Conservation (phyloP, 805 yeast genomes). For the Metschnikowia lochheadii region DNA sequence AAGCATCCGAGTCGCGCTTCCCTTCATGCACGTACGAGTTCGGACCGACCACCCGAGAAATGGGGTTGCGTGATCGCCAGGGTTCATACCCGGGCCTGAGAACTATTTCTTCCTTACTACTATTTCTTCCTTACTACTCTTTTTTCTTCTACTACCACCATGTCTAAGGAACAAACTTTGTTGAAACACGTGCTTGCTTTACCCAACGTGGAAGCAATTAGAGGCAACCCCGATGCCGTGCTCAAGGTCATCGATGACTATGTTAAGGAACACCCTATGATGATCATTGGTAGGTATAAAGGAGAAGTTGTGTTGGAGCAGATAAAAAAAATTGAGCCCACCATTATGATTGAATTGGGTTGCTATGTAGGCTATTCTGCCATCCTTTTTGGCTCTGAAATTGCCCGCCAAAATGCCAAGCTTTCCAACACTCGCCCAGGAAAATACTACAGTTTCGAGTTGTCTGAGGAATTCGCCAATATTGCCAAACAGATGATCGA, state of each 20-base stretch:
- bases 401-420: conserved; percentile 17
- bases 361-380: conserved; percentile 37
- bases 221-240: conserved; percentile 31
- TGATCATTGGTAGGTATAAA: conserved; percentile 32
- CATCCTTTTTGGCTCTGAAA: conserved; percentile 27
- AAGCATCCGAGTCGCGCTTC: neutral
- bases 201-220: conserved; percentile 22
- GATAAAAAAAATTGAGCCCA: conserved; percentile 22
- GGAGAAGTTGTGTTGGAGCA: conserved; percentile 25
- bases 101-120: neutral
- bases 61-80: conserved; percentile 5
- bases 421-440: conserved; percentile 15
- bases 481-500: conserved; percentile 27
- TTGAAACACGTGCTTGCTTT: conserved; percentile 21
- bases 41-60: conserved; percentile 1
- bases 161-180: conserved; percentile 25
- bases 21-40: neutral
- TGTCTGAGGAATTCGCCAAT: conserved; percentile 26
- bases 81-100: neutral
- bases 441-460: conserved; percentile 33
- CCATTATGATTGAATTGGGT: conserved; percentile 31
- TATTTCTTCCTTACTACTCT: neutral
- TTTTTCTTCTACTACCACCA: neutral
- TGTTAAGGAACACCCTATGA: conserved; percentile 17
- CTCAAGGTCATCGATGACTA: conserved; percentile 29